Evolutionary conservation across 106 monocot species (phyloP).

Genomic region (Platanthera guangdongensis): DNA sequence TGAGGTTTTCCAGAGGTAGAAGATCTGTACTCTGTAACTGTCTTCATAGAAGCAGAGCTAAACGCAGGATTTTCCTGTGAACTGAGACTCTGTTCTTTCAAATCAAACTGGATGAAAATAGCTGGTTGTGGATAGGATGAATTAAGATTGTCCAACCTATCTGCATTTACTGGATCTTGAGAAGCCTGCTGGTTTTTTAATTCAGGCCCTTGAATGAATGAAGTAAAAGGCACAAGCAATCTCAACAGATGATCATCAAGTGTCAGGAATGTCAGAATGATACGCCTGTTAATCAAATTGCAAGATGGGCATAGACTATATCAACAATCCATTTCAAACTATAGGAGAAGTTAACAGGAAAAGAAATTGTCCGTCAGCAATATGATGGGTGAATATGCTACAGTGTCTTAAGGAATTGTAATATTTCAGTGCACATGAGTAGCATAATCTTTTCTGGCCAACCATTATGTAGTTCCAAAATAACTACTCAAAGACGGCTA

Average conservation of each 20-base stretch:
- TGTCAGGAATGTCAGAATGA: constrained; percentile 13
- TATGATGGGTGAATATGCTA: not conserved
- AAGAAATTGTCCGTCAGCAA: not conserved
- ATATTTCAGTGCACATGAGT: not conserved
- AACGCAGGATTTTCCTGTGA: constrained; percentile 2
- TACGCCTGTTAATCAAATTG: constrained; percentile 17
- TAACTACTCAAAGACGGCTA: too few species aligned
- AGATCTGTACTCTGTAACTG: constrained; percentile 9
- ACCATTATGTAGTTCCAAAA: too few species aligned
- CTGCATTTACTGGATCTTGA: constrained; percentile 12
- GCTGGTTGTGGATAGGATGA: constrained; percentile 15
- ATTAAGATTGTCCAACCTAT: constrained; percentile 6
- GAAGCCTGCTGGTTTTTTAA: constrained; percentile 19
- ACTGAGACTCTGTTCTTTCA: constrained; percentile 23
- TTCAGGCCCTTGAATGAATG: constrained; percentile 15
- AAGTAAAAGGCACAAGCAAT: constrained; percentile 16
- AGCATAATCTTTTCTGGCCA: not conserved
- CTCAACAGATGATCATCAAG: constrained; percentile 21
- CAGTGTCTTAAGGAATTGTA: not conserved
- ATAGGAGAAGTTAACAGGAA: not conserved
- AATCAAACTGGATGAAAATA: constrained; percentile 23
- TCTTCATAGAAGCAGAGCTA: constrained; percentile 13
- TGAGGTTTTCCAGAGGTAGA: constrained; percentile 8
- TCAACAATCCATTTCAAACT: not conserved
- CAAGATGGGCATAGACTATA: not conserved